Base-by-base conservation (phyloP, 345 rosid genomes). In the Nephelium lappaceum region DNA sequence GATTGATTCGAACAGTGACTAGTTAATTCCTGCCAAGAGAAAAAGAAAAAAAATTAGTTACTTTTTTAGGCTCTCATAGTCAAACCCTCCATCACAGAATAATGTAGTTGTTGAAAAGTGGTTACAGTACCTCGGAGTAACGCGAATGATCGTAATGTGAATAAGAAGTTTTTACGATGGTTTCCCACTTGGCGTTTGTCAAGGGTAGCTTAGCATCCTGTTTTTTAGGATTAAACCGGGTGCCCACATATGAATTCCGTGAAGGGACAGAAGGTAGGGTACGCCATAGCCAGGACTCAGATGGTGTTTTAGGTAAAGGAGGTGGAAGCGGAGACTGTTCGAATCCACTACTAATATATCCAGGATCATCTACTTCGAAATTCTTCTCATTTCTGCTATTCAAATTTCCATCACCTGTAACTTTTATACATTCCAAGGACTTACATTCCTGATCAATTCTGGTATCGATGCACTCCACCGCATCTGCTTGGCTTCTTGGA, bases 241-340 rank as follows among this genome's bases (percentile, higher is more conserved):
- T 63, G 25, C 83, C 71, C 27, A 69, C 80, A 19, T 79, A 45
- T 49, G 81, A 81, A 67, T 76, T 88, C 41, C 77, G 85, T 11
- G 93, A 78, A 0, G 87, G 58, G 67, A 84, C 79, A 38, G 94
- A 81, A 79, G 97, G 97, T 81, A 91, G 83, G 24, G 95, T 85
- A 71, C 94, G 91, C 79, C 88, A 84, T 53, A 96, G 97, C 99
- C 99, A 96, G 39, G 99, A 96, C 71, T 94, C 94, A 1, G 99
- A 88, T 6, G 99, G 99, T 72, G 86, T 89, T 81, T 89, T 93
- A 2, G 93, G 97, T 15, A 85, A 81, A 12, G 93, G 90, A 73
- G 91, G 97, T 16, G 89, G 87, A 85, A 85, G 86, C 60, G 76
- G 83, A 77, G 86, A 69, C 67, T 57, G 75, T 5, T 68, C 77